Evolutionary conservation across 257 asterid genomes (phyloP), one percentile per base, ranked within the genome.

Genomic region (Ajuga chamaepitys): DNA sequence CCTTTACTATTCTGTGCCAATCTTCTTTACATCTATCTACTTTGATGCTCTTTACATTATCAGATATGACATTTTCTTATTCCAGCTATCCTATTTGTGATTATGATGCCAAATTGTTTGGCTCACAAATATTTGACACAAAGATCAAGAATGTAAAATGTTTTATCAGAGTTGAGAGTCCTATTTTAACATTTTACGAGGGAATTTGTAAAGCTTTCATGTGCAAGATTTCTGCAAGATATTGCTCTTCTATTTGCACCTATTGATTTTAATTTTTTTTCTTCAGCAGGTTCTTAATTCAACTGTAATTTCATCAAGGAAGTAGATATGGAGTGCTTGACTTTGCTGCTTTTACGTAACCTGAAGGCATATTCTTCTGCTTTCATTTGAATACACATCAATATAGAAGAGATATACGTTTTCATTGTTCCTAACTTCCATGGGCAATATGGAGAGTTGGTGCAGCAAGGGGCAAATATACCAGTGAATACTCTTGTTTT

Each of bases 221-320:
- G 32, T 6, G 9, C 51, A 13, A 41, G 66, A 55, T 60, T 48
- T 69, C 42, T 48, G 7, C n/a, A n/a, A n/a, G n/a, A n/a, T n/a
- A n/a, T n/a, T n/a, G n/a, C n/a, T n/a, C n/a, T 14, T 22, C 11
- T 2, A 34, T 47, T 14, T 18, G 57, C 67, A 35, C 38, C 40
- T 4, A 4, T 47, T 18, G 4, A 44, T 22, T 61, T 55, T 3
- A 25, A 9, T 22, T 35, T 44, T 22, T 24, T 58, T 58, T 34
- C 18, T 60, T 62, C 59, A 52, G 66, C 80, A 70, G 80, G 70
- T 66, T 14, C 20, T 26, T 37, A 12, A 40, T 30, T 11, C 61
- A 58, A 50, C 34, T 18, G 44, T 21, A 5, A 57, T 40, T 45
- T 18, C 52, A 35, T 60, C 69, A 12, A 44, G 54, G 41, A 32